Evolutionary conservation across 2,329 filamentous ascomycete genomes (phyloP).

Genomic region (Neocatenulostroma microsporum): DNA sequence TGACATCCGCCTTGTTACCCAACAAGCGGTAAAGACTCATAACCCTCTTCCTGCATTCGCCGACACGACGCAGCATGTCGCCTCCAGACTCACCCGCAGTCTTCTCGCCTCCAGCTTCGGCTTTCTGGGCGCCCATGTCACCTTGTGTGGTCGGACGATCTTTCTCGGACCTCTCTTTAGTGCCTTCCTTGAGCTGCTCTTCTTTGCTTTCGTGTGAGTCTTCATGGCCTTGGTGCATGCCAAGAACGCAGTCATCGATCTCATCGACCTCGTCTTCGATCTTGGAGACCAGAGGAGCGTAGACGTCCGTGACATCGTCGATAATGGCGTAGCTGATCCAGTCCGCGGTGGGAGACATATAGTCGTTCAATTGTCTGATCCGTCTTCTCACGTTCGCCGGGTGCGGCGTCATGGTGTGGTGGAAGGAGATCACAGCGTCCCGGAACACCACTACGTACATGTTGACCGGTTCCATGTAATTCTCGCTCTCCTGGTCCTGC

Average conservation of each 20-base stretch:
- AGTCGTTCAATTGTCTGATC: slow-evolving; percentile 89
- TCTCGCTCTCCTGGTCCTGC: slow-evolving; percentile 79
- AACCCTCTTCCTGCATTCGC: slow-evolving; percentile 91
- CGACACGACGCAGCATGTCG: slow-evolving; percentile 87
- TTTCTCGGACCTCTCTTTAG: slow-evolving; percentile 16
- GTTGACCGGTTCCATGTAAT: slow-evolving; percentile 91
- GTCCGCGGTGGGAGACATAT: slow-evolving; percentile 83
- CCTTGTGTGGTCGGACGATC: slow-evolving; percentile 20
- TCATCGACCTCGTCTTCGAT: slow-evolving; percentile 97
- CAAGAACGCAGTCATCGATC: slow-evolving; percentile 85
- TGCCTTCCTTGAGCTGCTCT: slow-evolving; percentile 30
- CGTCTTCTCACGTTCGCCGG: slow-evolving; percentile 90
- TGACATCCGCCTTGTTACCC: slow-evolving; percentile 96
- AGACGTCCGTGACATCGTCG: slow-evolving; percentile 96
- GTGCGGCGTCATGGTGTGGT: slow-evolving; percentile 93
- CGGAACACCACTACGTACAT: slow-evolving; percentile 97
- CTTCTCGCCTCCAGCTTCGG: slow-evolving; percentile 29
- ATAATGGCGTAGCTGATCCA: slow-evolving; percentile 99
- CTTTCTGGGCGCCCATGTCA: slow-evolving; percentile 22
- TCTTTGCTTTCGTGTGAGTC: slow-evolving; percentile 15
- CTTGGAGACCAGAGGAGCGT: slow-evolving; percentile 80
- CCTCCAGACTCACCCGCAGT: slow-evolving; percentile 44
- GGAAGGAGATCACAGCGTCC: slow-evolving; percentile 91
- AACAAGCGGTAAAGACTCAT: slow-evolving; percentile 90
- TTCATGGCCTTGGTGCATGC: slow-evolving; percentile 58